Percentiles rank a stretch among this genome's conserved stretches.
These are phyloP conservation scores for Chlamydomonas eustigma DNA, from an alignment of 139 green algal species.

Conservation along the genomic window DNA sequence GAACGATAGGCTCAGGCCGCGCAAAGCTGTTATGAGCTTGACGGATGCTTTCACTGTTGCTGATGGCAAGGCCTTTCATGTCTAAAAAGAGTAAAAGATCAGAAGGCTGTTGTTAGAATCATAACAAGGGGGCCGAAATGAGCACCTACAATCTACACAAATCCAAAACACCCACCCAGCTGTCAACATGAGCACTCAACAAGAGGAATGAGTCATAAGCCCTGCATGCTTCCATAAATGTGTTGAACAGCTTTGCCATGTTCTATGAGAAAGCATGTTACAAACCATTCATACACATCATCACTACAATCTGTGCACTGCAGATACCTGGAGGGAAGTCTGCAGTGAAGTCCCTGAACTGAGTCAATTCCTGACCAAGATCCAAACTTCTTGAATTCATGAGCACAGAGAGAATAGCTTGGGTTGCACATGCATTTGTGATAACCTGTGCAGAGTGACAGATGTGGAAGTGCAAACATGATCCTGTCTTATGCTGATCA, in stretches of 20 bases:
- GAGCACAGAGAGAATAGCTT: slow-evolving; percentile 93
- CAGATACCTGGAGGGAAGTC: slow-evolving; percentile 73
- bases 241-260: too few species aligned
- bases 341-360: slow-evolving; percentile 80
- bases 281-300: too few species aligned
- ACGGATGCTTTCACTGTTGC: slow-evolving; percentile 91
- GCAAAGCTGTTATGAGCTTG: slow-evolving; percentile 93
- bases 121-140: too few species aligned
- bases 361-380: slow-evolving; percentile 5
- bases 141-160: too few species aligned
- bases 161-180: too few species aligned
- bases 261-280: too few species aligned
- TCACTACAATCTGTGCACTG: too few species aligned
- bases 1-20: slow-evolving; percentile 82
- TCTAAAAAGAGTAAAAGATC: slow-evolving; percentile 1
- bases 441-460: not conserved
- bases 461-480: not conserved
- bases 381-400: slow-evolving; percentile 75
- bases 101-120: too few species aligned
- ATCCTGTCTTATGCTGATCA: too few species aligned
- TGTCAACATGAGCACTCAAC: too few species aligned
- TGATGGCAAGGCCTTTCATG: slow-evolving; percentile 85
- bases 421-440: slow-evolving; percentile 90
- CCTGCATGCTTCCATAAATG: too few species aligned
- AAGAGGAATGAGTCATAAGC: too few species aligned